These are phyloP conservation scores for Aspergillus hiratsukae DNA, from an alignment of 2,329 filamentous ascomycete genomes.

Conservation along the genomic window DNA sequence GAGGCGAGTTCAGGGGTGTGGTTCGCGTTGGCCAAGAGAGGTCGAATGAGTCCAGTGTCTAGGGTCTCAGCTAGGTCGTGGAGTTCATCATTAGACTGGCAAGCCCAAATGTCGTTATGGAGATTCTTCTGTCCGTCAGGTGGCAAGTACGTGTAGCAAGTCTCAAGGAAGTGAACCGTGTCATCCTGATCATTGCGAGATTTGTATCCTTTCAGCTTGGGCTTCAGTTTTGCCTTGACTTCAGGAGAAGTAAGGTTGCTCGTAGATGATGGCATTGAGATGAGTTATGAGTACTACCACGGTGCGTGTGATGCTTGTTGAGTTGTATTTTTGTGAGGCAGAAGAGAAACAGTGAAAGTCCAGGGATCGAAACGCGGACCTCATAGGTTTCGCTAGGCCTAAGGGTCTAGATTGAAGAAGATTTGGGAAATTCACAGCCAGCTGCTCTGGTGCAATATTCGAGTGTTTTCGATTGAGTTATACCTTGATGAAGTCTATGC, in stretches of 20 bases:
- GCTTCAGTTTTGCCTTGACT: neutral
- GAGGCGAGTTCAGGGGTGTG: conserved; percentile 12
- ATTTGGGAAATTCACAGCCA: neutral
- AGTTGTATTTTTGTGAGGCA: neutral
- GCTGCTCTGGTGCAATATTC: neutral
- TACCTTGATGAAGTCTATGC: neutral
- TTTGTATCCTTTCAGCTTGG: neutral
- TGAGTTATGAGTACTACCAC: neutral
- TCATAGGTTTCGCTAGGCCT: neutral
- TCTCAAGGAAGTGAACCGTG: conserved; percentile 7
- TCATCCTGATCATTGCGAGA: neutral
- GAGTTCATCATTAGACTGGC: conserved; percentile 11
- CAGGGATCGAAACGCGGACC: neutral
- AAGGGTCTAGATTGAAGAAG: neutral
- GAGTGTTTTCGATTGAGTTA: neutral
- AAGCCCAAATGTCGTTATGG: conserved; percentile 11
- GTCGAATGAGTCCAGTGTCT: conserved; percentile 13
- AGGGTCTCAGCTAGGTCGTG: conserved; percentile 14
- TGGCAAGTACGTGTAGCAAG: conserved; percentile 10
- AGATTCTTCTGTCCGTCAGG: conserved; percentile 12
- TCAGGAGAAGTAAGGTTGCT: neutral
- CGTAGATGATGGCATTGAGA: neutral
- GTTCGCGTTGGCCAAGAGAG: conserved; percentile 15
- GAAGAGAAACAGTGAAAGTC: neutral
- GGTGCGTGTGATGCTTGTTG: neutral